These are phyloP conservation scores for Amaranthus tricolor DNA, from an alignment of 179 eudicot species.

Conservation along the genomic window DNA sequence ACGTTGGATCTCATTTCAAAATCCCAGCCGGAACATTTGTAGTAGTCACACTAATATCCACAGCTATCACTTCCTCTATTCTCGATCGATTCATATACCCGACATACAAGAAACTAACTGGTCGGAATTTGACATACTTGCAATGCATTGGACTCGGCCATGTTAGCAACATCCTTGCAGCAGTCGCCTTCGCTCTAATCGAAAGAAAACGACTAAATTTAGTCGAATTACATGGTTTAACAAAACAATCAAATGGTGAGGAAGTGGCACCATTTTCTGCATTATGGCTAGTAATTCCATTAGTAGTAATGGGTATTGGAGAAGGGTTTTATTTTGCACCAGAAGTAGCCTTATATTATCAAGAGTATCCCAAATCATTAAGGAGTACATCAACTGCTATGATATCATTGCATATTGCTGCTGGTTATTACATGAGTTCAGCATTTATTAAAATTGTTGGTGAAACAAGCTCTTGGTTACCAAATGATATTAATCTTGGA, in stretches of 20 bases:
- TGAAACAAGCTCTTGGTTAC: conserved; percentile 38
- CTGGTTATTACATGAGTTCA: conserved; percentile 44
- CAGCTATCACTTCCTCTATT: conserved; percentile 28
- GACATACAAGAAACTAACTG: conserved; percentile 27
- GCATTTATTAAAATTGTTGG: conserved; percentile 39
- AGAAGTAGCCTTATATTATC: conserved; percentile 43
- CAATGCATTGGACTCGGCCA: conserved; percentile 46
- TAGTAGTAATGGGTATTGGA: conserved; percentile 44
- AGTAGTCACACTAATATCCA: conserved; percentile 29
- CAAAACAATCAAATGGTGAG: conserved; percentile 9
- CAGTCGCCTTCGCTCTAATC: conserved; percentile 38
- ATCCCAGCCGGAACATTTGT: conserved; percentile 40
- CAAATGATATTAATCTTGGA: conserved; percentile 51
- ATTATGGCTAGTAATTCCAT: conserved; percentile 38
- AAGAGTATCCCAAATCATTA: conserved; percentile 52
- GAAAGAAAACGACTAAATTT: conserved; percentile 35
- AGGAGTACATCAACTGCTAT: conserved; percentile 53
- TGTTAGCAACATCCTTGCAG: conserved; percentile 32
- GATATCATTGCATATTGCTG: conserved; percentile 40
- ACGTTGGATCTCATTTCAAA: conserved; percentile 30
- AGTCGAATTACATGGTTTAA: background rate
- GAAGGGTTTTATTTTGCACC: conserved; percentile 50
- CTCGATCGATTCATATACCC: conserved; percentile 36
- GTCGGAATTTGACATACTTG: conserved; percentile 26
- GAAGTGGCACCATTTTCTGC: conserved; percentile 31